Base-by-base conservation (phyloP, 805 yeast species). In the Kodamaea nitidulidarum region DNA sequence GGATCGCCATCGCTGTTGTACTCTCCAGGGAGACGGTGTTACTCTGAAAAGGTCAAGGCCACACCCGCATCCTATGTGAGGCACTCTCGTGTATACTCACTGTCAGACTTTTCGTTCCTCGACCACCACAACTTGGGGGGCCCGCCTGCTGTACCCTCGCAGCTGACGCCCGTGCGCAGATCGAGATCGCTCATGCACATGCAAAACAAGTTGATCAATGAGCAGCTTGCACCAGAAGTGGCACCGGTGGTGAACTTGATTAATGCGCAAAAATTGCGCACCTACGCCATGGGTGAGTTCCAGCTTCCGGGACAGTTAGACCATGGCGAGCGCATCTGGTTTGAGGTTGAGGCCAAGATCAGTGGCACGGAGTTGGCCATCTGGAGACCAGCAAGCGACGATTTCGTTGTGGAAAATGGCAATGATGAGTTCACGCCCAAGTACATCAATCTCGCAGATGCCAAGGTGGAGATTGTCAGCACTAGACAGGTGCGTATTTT, bases 181-280 rank as follows among this genome's bases (percentile, higher is more conserved):
- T 26, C 32, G 11, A 15, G 41, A 12, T 36, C 55, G 3, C 39
- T 52, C 18, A 33, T 56, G 6, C 10, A 16, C 11, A 31, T 41
- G 10, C 57, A 52, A 32, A 50, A 47, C 32, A 49, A 41, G 34
- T 25, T 40, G 21, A 47, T 57, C 35, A 50, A 34, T 37, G 58
- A 57, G 18, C 51, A 49, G 21, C 51, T 66, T 25, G 84, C 88
- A 0, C 76, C 76, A 11, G 91, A 85, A 53, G 67, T 87, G 54
- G 60, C 78, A 11, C 95, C 95, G 0, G 72, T 84, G 8, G 74
- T 86, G 27, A 80, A 86, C 15, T 67, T 87, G 47, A 67, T 84
- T 40, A 75, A 76, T 33, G 80, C 88, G 14, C 95, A 87, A 53
- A 77, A 78, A 45, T 70, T 78, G 16, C 70, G 95, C 35, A 67